Conservation (phyloP, 139 green algal species). For the Marvania coccoides region DNA sequence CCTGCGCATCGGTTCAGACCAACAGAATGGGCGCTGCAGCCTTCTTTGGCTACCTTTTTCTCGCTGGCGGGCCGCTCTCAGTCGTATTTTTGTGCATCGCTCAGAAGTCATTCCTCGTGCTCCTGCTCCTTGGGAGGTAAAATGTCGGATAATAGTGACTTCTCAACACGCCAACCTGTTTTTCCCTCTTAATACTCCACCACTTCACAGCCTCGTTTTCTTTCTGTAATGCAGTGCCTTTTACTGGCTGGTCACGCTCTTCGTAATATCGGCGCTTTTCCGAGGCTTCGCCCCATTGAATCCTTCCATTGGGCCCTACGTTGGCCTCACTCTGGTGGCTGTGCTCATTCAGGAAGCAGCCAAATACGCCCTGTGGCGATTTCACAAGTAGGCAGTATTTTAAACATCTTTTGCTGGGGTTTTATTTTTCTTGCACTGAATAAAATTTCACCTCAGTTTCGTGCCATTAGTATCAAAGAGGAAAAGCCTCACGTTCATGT, state of each 20-base stretch:
- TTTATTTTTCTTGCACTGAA: no score
- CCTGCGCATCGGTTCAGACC: no score
- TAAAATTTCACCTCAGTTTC: no score
- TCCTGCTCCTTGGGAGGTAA: slow-evolving; percentile 20
- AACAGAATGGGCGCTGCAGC: slow-evolving; percentile 15
- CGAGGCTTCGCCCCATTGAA: slow-evolving; percentile 35
- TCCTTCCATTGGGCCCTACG: background rate
- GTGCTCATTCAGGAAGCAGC: slow-evolving; percentile 34
- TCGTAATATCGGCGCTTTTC: slow-evolving; percentile 29
- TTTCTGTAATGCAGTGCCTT: slow-evolving; percentile 26
- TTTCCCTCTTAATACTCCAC: no score
- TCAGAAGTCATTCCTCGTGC: slow-evolving; percentile 26
- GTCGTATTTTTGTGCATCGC: slow-evolving; percentile 14
- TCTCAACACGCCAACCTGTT: no score
- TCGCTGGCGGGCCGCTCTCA: slow-evolving; percentile 16
- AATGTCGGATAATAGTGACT: no score
- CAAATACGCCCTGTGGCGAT: slow-evolving; percentile 14
- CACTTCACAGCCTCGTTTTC: background rate
- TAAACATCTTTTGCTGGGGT: no score
- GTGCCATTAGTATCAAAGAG: no score
- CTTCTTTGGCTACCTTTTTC: slow-evolving; percentile 25
- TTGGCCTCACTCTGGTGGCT: slow-evolving; percentile 19
- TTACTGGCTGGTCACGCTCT: slow-evolving; percentile 33
- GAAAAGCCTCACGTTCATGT: no score
- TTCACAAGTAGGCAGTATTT: slow-evolving; percentile 35